Base-by-base conservation (phyloP, 805 yeast species). In the Lipomyces mesembrius region DNA sequence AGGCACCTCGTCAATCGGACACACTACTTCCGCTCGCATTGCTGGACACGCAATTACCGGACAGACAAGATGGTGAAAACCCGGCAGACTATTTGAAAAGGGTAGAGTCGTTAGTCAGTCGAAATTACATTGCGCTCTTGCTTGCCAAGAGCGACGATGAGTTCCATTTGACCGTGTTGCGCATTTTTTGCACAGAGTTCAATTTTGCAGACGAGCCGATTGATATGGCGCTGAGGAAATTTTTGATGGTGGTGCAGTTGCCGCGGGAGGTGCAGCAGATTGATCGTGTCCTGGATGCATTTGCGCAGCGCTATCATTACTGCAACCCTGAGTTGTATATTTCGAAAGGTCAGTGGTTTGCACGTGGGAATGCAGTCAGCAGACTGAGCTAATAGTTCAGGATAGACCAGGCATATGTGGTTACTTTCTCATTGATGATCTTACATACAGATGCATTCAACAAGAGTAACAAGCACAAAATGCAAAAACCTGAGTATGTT, bases 241-340 rank as follows among this genome's bases (percentile, higher is more conserved):
- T 89, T 60, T 76, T 90, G 54, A 81, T 86, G 79, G 77, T 82
- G 59, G 82, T 86, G 64, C 85, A 85, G 62, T 77, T 90, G 32
- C 95, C 95, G 0, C 83, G 81, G 68, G 95, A 90, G 73, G 80
- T 91, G 0, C 94, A 89, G 74, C 93, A 90, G 73, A 89, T 90
- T 60, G 94, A 90, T 72, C 79, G 92, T 58, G 82, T 88, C 2
- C 77, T 90, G 53, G 84, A 83, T 61, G 82, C 82, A 39, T 87
- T 90, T 76, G 83, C 90, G 9, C 74, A 73, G 35, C 80, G 83
- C 29, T 90, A 86, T 75, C 81, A 81, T 66, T 74, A 77, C 35
- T 82, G 78, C 63, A 83, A 84, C 67, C 79, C 80, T 0, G 74
- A 73, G 8, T 61, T 80, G 11, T 83, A 79, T 43, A 60, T 74